Evolutionary conservation across 768 basidiomycete genomes (phyloP), one percentile per base, ranked within the genome.

Genomic region (Heimioporus sp.): DNA sequence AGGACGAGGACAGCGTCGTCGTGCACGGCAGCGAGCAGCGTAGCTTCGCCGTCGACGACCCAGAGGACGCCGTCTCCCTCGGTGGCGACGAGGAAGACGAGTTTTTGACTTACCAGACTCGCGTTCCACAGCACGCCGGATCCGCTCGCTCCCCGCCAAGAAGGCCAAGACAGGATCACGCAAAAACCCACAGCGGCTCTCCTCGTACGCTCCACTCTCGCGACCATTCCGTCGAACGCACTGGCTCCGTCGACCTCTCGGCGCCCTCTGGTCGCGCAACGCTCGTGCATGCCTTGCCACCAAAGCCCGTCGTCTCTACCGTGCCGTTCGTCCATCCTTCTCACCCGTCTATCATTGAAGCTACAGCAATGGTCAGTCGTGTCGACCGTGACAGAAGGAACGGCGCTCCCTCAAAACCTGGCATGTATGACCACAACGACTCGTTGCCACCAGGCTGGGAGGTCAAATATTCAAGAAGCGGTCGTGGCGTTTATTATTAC

Each of bases 21-120:
- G 76, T 7, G 10, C 54, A 76, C 54, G 76, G 75, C 48, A 76
- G 77, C 46, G 77, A 76, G 48, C 60, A 55, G 35, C 59, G 52
- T 48, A 54, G 56, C 24, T 54, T 69, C 24, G 64, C 65, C 35
- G 44, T 53, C 11, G 76, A 78, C 54, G 77, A 78, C 57, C 74
- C 73, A 46, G 82, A 82, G 60, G 80, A 84, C 58, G 78, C 84
- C 48, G 82, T 90, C 58, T 89, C 87, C 43, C 76, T 89, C 28
- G 87, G 87, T 47, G 81, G 81, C 55, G 85, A 86, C 60, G 84
- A 89, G 48, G 85, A 87, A 44, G 82, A 86, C 54, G 80, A 80
- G 42, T 79, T 78, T 63, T 70, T 73, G 51, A 76, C 79, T 59
- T 74, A 72, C 61, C 69, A 76, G 57, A 60, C 73, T 55, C 60